These are phyloP conservation scores for Camellia sinensis DNA, from an alignment of 148 eudicot species.

Conservation along the genomic window DNA sequence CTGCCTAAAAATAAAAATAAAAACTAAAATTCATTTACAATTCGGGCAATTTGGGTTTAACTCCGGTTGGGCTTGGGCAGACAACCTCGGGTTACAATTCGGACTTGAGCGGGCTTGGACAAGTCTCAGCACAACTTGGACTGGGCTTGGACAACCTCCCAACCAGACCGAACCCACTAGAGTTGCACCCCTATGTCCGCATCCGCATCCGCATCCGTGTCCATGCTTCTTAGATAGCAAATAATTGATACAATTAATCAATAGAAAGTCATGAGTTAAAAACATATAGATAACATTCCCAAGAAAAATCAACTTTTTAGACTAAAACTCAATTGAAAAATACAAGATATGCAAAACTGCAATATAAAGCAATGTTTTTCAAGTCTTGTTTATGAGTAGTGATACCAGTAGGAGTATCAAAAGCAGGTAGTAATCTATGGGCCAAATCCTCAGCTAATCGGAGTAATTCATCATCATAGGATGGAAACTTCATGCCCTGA, in stretches of 20 bases:
- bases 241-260: neutral
- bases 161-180: no score
- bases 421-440: conserved; percentile 83
- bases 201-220: no score
- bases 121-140: no score
- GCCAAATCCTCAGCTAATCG: conserved; percentile 90
- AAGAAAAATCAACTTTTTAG: neutral
- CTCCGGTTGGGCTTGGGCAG: no score
- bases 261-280: neutral
- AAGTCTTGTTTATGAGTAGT: neutral
- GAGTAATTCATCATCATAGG: conserved; percentile 84
- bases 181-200: no score
- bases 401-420: conserved; percentile 98
- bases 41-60: no score
- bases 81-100: no score
- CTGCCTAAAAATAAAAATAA: no score
- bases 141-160: no score
- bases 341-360: neutral
- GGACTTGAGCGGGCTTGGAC: no score
- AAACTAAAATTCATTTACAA: no score
- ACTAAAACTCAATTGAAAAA: neutral
- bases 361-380: neutral
- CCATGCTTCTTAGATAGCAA: neutral
- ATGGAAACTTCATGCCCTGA: conserved; percentile 92
- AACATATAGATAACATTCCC: neutral